These are phyloP conservation scores for Eucalyptus urophylla DNA, from an alignment of 345 rosid genomes.

Conservation along the genomic window DNA sequence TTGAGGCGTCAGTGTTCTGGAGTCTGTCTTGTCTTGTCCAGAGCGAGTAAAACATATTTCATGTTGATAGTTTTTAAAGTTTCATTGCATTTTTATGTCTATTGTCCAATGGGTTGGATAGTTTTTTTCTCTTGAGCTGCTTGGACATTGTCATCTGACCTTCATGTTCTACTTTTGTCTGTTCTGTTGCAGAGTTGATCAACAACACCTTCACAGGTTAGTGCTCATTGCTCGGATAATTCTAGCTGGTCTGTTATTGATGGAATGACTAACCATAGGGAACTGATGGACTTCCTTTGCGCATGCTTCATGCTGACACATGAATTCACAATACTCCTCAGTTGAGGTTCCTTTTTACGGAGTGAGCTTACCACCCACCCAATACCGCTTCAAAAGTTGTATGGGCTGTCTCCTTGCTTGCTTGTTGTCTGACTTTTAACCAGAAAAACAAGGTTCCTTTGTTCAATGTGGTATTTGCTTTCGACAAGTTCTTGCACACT, in stretches of 20 bases:
- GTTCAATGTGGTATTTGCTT: not conserved
- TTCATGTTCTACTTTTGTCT: not conserved
- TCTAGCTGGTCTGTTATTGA: not conserved
- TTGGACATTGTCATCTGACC: not conserved
- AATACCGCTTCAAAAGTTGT: not conserved
- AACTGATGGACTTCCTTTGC: not conserved
- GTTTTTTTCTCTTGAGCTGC: not conserved
- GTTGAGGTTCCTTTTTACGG: not conserved
- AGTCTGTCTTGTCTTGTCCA: not conserved
- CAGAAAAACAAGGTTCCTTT: not conserved
- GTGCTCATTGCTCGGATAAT: not conserved
- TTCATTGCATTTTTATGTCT: not conserved
- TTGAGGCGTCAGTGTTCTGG: not conserved
- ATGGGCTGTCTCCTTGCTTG: not conserved
- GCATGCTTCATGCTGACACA: not conserved
- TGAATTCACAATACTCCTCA: not conserved
- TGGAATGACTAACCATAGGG: not conserved
- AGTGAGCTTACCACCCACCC: not conserved
- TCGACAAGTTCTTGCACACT: not conserved
- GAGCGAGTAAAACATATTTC: not conserved
- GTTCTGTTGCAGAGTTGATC: constrained; percentile 29
- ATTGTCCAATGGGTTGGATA: not conserved
- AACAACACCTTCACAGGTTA: constrained; percentile 39
- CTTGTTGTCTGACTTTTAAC: not conserved
- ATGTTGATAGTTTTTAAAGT: not conserved